Conservation (phyloP, 257 asterid genomes). For the Nyctanthes arbortristis region DNA sequence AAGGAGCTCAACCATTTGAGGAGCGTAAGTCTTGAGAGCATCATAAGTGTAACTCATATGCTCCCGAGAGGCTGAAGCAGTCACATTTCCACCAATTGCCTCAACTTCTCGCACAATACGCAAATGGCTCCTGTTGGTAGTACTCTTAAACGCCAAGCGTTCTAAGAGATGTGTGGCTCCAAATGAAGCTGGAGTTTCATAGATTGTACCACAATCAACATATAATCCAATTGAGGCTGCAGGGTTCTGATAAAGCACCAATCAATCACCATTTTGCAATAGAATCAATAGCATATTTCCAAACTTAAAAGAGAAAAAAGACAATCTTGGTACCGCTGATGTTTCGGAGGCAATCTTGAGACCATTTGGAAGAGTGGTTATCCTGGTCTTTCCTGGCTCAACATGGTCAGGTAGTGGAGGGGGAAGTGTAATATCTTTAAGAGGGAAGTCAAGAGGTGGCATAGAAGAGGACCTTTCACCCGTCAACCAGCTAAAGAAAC, state of each 20-base stretch:
- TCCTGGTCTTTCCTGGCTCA: constrained; percentile 69
- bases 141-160: constrained; percentile 92
- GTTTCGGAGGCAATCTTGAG: constrained; percentile 74
- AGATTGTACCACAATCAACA: constrained; percentile 87
- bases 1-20: constrained; percentile 93
- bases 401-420: constrained; percentile 76
- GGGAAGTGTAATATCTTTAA: constrained; percentile 59
- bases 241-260: constrained; percentile 59
- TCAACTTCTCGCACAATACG: constrained; percentile 87
- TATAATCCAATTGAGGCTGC: constrained; percentile 79
- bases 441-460: constrained; percentile 79
- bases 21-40: constrained; percentile 71
- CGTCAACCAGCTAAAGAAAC: constrained; percentile 65
- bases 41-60: constrained; percentile 81
- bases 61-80: constrained; percentile 79
- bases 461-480: constrained; percentile 58
- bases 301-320: neutral
- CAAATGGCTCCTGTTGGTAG: constrained; percentile 77
- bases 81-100: constrained; percentile 90
- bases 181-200: constrained; percentile 70
- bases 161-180: constrained; percentile 90
- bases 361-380: constrained; percentile 79
- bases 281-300: constrained; percentile 1
- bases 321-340: constrained; percentile 58
- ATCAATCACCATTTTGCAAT: constrained; percentile 13